Base-by-base conservation (phyloP, 2,329 filamentous ascomycete genomes). In the Proliferodiscus dingleyae region DNA sequence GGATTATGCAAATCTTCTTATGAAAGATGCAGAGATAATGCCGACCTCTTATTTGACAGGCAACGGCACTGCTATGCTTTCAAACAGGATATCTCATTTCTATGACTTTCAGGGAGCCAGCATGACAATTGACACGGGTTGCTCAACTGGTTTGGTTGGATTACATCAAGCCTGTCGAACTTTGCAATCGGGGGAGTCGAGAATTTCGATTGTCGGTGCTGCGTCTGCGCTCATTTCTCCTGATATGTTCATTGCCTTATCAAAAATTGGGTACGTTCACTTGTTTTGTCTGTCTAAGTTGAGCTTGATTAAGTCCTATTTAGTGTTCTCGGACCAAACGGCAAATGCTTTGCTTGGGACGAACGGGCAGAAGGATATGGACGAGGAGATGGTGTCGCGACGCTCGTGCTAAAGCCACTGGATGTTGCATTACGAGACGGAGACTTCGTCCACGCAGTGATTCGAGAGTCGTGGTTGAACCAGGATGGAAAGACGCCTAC, bases 301-400 rank as follows among this genome's bases (percentile, higher is more conserved):
- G n/a, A n/a, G 21, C 13, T 13, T 28, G 26, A 13, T 7, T 28
- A 13, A 13, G 26, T 67, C 72, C 76, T 46, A 73, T 74, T 0
- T 72, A 71, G 46, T 75, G 72, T n/a, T n/a, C n/a, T n/a, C n/a
- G n/a, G n/a, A n/a, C n/a, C n/a, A n/a, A n/a, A 43, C 23, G 45
- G 45, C 19, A 47, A 39, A 34, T 51, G 34, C 32, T 76, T 71
- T 49, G 72, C 73, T 3, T 82, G 79, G 51, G 80, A 83, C 50
- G 56, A 67, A 11, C 67, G 71, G 2, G 81, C 78, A 19, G 74
- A 79, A 47, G 82, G 82, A 1, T 85, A 85, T 54, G 78, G 73
- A 0, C 70, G 80, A 24, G 80, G 78, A 1, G 81, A 85, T 55
- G 81, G 80, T 1, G 68, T 77, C 15, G 77, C 71, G 0, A 68